Evolutionary conservation across 495 filamentous ascomycete genomes (phyloP), one percentile per base, ranked within the genome.

Genomic region (Talaromyces ruber): DNA sequence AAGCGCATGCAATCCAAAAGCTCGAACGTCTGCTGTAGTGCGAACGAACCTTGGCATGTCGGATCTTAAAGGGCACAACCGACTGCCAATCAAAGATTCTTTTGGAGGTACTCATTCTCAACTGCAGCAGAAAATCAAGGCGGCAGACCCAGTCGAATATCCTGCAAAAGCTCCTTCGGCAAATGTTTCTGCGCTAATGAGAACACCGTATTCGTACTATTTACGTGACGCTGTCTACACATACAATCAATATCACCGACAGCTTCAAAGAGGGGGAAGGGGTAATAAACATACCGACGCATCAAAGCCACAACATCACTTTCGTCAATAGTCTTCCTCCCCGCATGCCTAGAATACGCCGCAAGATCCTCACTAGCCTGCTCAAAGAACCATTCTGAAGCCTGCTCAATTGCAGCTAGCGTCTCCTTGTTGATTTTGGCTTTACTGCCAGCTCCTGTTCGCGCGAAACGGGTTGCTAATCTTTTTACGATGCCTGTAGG

Each of bases 381-480:
- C 67, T 93, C 88, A 68, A 96, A 95, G 72, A 91, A 97, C 86
- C 88, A 92, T 34, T 93, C 89, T 18, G 87, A 88, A 16, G 91
- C 90, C 67, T 89, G 85, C 69, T 87, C 84, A 39, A 97, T 86
- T 25, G 85, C 85, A 18, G 82, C 80, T 58, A 96, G 75, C 1
- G 87, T 85, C 29, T 92, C 88, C 39, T 87, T 85, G 62, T 78
- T 84, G 58, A 97, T 84, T 64, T 84, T 88, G 0, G 82, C 72
- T 64, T 86, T 90, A 50, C 74, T 75, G 3, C 78, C 79, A 45
- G 84, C 83, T 60, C 81, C 78, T 9, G 81, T 79, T 58, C 84
- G 86, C 26, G 84, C 79, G 62, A 91, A 90, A 1, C 79, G 86
- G 18, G 82, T 87, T 28, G 91, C 90, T 26, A 96, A 72, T 65